phyloP scores from a whole-genome alignment of 768 basidiomycete species.

The Phallus indusiatus region DNA sequence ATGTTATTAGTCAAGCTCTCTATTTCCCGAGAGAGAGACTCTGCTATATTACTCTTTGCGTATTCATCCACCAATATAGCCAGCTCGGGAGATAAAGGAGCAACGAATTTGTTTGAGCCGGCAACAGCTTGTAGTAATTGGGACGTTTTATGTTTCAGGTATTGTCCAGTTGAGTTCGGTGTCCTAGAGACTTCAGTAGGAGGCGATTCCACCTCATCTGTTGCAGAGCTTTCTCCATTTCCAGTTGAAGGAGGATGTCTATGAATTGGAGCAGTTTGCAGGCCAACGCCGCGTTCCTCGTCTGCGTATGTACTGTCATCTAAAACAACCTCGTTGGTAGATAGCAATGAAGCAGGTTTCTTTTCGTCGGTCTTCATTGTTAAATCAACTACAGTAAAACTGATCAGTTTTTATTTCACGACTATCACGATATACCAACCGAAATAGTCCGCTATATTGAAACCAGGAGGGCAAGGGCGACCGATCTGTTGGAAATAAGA shows the following conservation, averaged over 20 bases:
- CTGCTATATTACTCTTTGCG: constrained; percentile 54
- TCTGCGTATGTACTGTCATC: constrained; percentile 42
- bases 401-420: not conserved
- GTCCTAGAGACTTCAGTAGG: constrained; percentile 30
- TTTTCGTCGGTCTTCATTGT: constrained; percentile 37
- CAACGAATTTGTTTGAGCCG: constrained; percentile 25
- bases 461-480: constrained; percentile 81
- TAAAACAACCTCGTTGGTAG: constrained; percentile 13
- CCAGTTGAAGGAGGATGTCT: constrained; percentile 2
- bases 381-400: constrained; percentile 25
- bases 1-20: constrained; percentile 19
- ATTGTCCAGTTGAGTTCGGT: constrained; percentile 31
- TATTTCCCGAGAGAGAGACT: constrained; percentile 52
- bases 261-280: constrained; percentile 21
- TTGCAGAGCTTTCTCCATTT: constrained; percentile 19
- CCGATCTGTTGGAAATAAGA: constrained; percentile 75
- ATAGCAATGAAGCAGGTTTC: constrained; percentile 16
- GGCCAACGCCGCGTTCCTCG: constrained; percentile 52
- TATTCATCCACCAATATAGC: constrained; percentile 67
- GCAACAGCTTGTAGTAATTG: constrained; percentile 57
- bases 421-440: constrained; percentile 44
- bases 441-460: constrained; percentile 94
- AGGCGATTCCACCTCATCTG: constrained; percentile 37
- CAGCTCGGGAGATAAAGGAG: constrained; percentile 47
- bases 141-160: constrained; percentile 63